Base-by-base conservation (phyloP, 371 early-diverging fungal species). In the Coemansia sp. region DNA sequence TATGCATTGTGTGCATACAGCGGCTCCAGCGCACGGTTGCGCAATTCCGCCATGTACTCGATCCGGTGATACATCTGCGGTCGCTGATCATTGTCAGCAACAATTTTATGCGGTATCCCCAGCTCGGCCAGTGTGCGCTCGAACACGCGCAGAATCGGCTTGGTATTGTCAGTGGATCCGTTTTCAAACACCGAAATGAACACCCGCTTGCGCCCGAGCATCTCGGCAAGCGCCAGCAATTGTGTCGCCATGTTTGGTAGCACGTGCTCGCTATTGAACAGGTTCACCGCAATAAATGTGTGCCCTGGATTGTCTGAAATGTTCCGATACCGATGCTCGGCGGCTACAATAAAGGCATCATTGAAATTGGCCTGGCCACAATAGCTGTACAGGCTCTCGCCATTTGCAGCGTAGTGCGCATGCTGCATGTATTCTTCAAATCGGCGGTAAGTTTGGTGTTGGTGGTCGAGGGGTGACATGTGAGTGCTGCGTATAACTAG, bases 21-120 rank as follows among this genome's bases (percentile, higher is more conserved):
- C 7, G 84, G 80, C 34, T 78, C 67, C 40, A 83, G 18, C 4
- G 80, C 84, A 1, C 59, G 58, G 66, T 83, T 83, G 34, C 83
- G 74, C 11, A 81, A 18, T 36, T 67, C 54, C 12, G 83, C 84
- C 57, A 84, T 72, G 36, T 77, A 81, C 31, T 78, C 82, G 48
- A 83, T 83, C 10, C 84, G 76, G 49, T 83, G 80, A 16, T 40
- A 32, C 2, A 9, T 12, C 10, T 42, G 8, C 10, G 67, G 66
- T 12, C 62, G 46, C n/a, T 38, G 55, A 24, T 29, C 37, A 18
- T 39, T 8, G 63, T 69, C 69, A 18, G 62, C 14, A 4, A 55
- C 37, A 37, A 80, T 44, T 1, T 24, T 33, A 56, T 81, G 58
- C 18, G 62, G 50, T 32, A 83, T 64, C 4, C 62, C 61, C 4